Percentiles rank a stretch among this genome's conserved stretches.
These are phyloP conservation scores for Protomyces arabidopsidicola DNA, from an alignment of 1,139 yeast species.

Conservation along the genomic window DNA sequence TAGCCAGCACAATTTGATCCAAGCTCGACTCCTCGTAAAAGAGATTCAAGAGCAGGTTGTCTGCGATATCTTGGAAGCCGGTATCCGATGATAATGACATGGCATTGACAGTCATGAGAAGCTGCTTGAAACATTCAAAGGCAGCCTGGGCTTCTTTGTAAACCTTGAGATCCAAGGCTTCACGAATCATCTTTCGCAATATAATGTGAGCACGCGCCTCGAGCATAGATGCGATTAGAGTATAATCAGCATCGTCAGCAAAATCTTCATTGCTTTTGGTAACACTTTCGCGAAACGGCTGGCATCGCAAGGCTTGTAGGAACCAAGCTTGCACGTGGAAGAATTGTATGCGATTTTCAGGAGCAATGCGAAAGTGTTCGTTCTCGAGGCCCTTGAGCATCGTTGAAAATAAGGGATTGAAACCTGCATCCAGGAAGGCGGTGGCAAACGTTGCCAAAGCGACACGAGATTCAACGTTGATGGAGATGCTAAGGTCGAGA, in stretches of 20 bases:
- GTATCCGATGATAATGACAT: slow-evolving; percentile 40
- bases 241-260: slow-evolving; percentile 45
- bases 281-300: slow-evolving; percentile 2
- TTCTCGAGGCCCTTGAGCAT: slow-evolving; percentile 52
- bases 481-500: slow-evolving; percentile 33
- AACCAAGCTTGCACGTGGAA: slow-evolving; percentile 72
- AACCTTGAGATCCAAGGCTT: slow-evolving; percentile 46
- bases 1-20: slow-evolving; percentile 54
- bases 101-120: slow-evolving; percentile 41
- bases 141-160: slow-evolving; percentile 66
- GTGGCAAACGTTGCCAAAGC: slow-evolving; percentile 48
- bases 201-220: slow-evolving; percentile 62
- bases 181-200: slow-evolving; percentile 54
- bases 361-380: slow-evolving; percentile 41
- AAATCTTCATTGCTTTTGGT: slow-evolving; percentile 22
- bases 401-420: slow-evolving; percentile 58
- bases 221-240: slow-evolving; percentile 62
- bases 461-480: slow-evolving; percentile 41
- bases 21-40: slow-evolving; percentile 66
- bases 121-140: slow-evolving; percentile 62
- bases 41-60: slow-evolving; percentile 50
- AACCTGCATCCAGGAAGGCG: slow-evolving; percentile 68
- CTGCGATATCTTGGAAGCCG: slow-evolving; percentile 49
- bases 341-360: slow-evolving; percentile 47
- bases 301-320: slow-evolving; percentile 40